phyloP scores from a whole-genome alignment of 1,139 yeast genomes.

The Pichia norvegensis region DNA sequence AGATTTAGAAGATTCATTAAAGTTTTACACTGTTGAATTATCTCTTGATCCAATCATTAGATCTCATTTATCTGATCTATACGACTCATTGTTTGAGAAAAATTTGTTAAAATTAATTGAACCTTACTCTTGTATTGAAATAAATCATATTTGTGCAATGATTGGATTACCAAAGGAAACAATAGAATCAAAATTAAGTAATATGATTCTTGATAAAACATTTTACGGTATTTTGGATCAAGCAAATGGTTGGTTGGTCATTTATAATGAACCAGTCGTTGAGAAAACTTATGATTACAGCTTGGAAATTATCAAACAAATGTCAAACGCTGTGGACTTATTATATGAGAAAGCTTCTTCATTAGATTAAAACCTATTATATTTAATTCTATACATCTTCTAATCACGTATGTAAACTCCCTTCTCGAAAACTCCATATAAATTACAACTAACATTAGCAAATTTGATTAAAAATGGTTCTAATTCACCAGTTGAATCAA shows the following conservation, averaged over 20 bases:
- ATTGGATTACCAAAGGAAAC: constrained; percentile 84
- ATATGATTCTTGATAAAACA: constrained; percentile 92
- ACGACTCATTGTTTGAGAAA: constrained; percentile 88
- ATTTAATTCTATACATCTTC: background rate
- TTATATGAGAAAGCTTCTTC: constrained; percentile 88
- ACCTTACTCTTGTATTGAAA: constrained; percentile 91
- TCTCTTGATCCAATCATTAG: constrained; percentile 84
- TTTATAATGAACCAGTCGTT: constrained; percentile 81
- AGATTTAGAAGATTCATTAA: constrained; percentile 78
- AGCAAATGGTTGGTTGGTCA: constrained; percentile 95
- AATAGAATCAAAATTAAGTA: constrained; percentile 90
- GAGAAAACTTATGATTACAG: constrained; percentile 89
- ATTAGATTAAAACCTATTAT: constrained; percentile 15
- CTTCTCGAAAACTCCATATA: constrained; percentile 21
- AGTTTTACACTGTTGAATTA: constrained; percentile 64
- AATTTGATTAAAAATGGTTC: constrained; percentile 52
- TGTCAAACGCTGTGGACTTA: constrained; percentile 83
- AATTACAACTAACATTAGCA: constrained; percentile 40
- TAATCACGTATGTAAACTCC: constrained; percentile 31
- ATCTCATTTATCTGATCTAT: constrained; percentile 85
- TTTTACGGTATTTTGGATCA: constrained; percentile 95
- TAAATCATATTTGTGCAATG: constrained; percentile 77
- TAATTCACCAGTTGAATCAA: constrained; percentile 49
- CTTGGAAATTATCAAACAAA: constrained; percentile 75
- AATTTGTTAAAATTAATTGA: constrained; percentile 91